Evolutionary conservation across 2,329 filamentous ascomycete genomes (phyloP), one percentile per base, ranked within the genome.

Genomic region (Lojkania enalia): DNA sequence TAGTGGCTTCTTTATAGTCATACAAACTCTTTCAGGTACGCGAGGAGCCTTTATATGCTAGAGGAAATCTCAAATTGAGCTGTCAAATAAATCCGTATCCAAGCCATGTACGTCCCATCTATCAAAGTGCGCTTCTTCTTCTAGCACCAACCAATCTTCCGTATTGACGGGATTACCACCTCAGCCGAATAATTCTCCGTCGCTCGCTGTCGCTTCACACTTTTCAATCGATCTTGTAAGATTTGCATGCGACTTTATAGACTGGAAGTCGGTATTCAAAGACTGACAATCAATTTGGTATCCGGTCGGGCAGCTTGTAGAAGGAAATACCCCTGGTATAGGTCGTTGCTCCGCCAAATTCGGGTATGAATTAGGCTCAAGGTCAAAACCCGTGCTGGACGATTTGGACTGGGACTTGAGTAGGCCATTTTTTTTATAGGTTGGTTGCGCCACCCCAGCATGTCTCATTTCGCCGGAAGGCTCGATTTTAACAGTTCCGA

Each of bases 401-500:
- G n/a, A n/a, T n/a, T n/a, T n/a, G n/a, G n/a, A n/a, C n/a, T n/a
- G n/a, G n/a, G n/a, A n/a, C n/a, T n/a, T n/a, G n/a, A n/a, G n/a
- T n/a, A n/a, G n/a, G n/a, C n/a, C n/a, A n/a, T n/a, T n/a, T n/a
- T n/a, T n/a, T n/a, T n/a, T n/a, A n/a, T n/a, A n/a, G 7, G 23
- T 27, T 7, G 7, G 7, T 27, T 7, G 7, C 23, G 23, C 23
- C n/a, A 27, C 23, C 7, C n/a, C 23, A 20, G 5, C 18, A 5
- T 14, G 14, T 16, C 9, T 20, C 16, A 18, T 7, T 7, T 11
- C 18, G 14, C 7, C 33, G 9, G 6, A 11, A 11, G 9, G 39
- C 5, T 45, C 39, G 35, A 70, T 61, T 13, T 51, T 60, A 39
- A 71, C 58, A 5, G 55, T 51, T 6, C 54, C 54, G 33, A 51